Evolutionary conservation across 495 filamentous ascomycete genomes (phyloP), one percentile per base, ranked within the genome.

Genomic region (Letharia lupina): DNA sequence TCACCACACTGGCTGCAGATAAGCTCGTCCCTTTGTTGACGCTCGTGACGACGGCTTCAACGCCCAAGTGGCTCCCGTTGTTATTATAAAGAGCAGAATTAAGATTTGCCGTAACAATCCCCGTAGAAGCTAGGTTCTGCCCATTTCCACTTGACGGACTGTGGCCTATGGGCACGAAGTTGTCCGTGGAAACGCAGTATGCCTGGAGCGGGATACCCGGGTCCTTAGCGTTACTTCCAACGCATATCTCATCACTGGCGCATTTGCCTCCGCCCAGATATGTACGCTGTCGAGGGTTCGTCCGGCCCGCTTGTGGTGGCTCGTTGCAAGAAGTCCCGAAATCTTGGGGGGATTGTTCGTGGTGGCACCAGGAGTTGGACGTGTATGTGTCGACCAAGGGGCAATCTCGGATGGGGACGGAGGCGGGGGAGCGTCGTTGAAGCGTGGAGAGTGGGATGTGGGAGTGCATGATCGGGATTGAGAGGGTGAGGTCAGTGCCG

Each of bases 41-140:
- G 3, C 6, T 28, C 39, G 59, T 61, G 18, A 61, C 39, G 2
- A 61, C 39, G 15, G 59, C 59, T 61, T 61, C 59, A 35, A 61
- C 59, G 3, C 39, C 39, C 7, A 44, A 23, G 18, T 31, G 39
- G 59, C 20, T 45, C 8, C 40, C 40, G 4, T n/a, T 61, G 3
- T 61, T 28, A 10, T 31, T 37, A 16, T 61, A 8, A 5, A 28
- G 18, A 15, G 39, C 39, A 15, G 59, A 0, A 31, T 61, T 35
- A 3, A 61, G 44, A 20, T 10, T 8, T 28, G 59, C 59, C 12
- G 59, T 61, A 20, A 61, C 39, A 7, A 44, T 28, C 2, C 31
- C 33, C 13, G 28, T 35, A 15, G 52, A 56, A 13, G 16, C 59
- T 44, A 39, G 3, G 16, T 40, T 40, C 7, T 13, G 16, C 37